phyloP scores from a whole-genome alignment of 2,329 filamentous ascomycete genomes.

The Acarospora socialis region DNA sequence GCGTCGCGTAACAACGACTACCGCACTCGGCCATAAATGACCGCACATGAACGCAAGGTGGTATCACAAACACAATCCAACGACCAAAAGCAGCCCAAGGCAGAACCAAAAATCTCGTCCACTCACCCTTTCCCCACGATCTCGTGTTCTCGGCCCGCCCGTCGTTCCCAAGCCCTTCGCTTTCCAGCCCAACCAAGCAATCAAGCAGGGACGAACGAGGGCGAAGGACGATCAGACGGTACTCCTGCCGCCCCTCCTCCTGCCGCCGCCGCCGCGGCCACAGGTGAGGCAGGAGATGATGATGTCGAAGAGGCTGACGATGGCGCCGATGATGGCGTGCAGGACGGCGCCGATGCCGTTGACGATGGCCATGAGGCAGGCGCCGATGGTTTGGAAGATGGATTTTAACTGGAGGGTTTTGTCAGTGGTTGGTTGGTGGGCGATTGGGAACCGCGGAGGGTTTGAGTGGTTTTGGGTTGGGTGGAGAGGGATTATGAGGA shows the following conservation, averaged over 20 bases:
- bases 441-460: background rate
- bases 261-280: constrained; percentile 22
- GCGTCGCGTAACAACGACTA: too few species aligned
- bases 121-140: too few species aligned
- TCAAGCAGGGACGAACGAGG: too few species aligned
- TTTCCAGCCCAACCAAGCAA: too few species aligned
- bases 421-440: constrained; percentile 9
- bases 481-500: constrained; percentile 1
- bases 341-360: constrained; percentile 51
- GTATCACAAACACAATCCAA: too few species aligned
- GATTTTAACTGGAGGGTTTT: constrained; percentile 36
- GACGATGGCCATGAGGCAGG: constrained; percentile 53
- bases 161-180: too few species aligned
- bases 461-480: constrained; percentile 5
- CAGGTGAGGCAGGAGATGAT: constrained; percentile 50
- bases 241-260: constrained; percentile 18
- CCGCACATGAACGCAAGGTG: too few species aligned
- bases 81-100: too few species aligned
- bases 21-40: too few species aligned
- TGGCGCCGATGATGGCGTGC: constrained; percentile 51
- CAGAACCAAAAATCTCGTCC: too few species aligned
- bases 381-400: constrained; percentile 49
- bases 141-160: too few species aligned
- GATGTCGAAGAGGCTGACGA: constrained; percentile 51
- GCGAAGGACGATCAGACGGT: constrained; percentile 14